Base-by-base conservation (phyloP, 2,329 filamentous ascomycete genomes). In the Cercospora sp. region DNA sequence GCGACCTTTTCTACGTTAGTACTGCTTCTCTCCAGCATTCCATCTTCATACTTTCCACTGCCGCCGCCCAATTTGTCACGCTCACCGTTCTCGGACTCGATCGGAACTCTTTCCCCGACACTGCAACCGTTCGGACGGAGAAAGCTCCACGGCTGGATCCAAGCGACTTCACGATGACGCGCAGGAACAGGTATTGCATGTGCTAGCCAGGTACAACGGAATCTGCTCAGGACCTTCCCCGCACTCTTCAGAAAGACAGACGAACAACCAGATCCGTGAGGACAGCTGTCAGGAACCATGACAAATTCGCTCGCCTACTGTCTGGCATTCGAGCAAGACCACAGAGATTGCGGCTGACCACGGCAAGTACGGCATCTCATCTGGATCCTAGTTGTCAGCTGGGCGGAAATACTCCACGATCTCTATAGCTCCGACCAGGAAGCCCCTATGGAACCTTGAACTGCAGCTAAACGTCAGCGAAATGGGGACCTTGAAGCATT, bases 381-480 rank as follows among this genome's bases (percentile, higher is more conserved):
- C 28, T 26, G 13, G 16, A 18, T 4, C 8, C 18, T 58, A 26
- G 13, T 30, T 36, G 60, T 39, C 60, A 45, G 20, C 39, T 30
- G n/a, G 36, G 18, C 39, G 28, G 36, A 26, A 30, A 42, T 66
- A 61, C 26, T 23, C 36, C 42, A 66, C 51, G 63, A 59, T 59
- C 28, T 31, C 55, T 33, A 42, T 42, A 59, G 55, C 55, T 59
- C 55, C 16, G 28, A 20, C 28, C 48, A 62, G 28, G 64, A 60
- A 39, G 57, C 36, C 64, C 48, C 45, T 20, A 48, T 59, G 42
- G 42, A 61, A 63, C 31, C 66, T 65, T 31, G 45, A 48, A 51
- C 63, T 68, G 66, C 66, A 64, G 66, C 66, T 65, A 62, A 58
- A 68, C 66, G 66, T 68, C 66, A 68, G 61, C 66, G 62, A 58